Conservation (phyloP, 1,284 basidiomycete species). For the Marasmius fiardii region DNA sequence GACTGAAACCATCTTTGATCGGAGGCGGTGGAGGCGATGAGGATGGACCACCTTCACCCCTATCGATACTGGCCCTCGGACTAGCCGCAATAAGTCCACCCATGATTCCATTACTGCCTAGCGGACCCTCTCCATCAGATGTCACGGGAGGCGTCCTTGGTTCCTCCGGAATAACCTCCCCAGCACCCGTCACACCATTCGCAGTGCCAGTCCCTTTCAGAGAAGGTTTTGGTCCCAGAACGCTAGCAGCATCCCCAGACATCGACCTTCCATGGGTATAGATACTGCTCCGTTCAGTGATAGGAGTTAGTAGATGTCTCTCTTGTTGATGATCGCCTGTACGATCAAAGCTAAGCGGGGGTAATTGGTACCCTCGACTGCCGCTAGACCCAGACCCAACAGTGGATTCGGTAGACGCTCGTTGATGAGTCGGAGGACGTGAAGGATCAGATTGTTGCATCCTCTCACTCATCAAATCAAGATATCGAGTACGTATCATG, state of each 20-base stretch:
- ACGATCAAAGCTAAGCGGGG: constrained; percentile 42
- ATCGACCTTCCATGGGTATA: constrained; percentile 18
- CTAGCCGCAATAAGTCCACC: neutral
- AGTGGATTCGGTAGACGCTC: neutral
- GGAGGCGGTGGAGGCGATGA: constrained; percentile 3
- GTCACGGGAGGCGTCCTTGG: constrained; percentile 8
- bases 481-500: constrained; percentile 59
- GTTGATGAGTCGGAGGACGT: constrained; percentile 17
- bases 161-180: neutral
- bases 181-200: constrained; percentile 1
- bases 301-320: constrained; percentile 37
- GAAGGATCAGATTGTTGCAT: constrained; percentile 43
- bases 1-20: constrained; percentile 6
- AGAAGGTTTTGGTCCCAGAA: constrained; percentile 17
- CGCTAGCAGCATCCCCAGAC: constrained; percentile 20
- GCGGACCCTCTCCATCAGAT: neutral
- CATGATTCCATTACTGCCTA: neutral
- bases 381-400: neutral
- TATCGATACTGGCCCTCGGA: neutral
- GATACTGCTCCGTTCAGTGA: constrained; percentile 39
- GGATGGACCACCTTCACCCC: too few species aligned
- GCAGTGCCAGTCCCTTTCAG: constrained; percentile 1
- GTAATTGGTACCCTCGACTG: constrained; percentile 37
- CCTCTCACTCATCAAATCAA: constrained; percentile 62
- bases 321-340: constrained; percentile 18